Percentiles rank a stretch among this genome's conserved stretches.
Evolutionary conservation across 2,329 filamentous ascomycete genomes (phyloP).

Genomic region (Calonectria fujianensis): DNA sequence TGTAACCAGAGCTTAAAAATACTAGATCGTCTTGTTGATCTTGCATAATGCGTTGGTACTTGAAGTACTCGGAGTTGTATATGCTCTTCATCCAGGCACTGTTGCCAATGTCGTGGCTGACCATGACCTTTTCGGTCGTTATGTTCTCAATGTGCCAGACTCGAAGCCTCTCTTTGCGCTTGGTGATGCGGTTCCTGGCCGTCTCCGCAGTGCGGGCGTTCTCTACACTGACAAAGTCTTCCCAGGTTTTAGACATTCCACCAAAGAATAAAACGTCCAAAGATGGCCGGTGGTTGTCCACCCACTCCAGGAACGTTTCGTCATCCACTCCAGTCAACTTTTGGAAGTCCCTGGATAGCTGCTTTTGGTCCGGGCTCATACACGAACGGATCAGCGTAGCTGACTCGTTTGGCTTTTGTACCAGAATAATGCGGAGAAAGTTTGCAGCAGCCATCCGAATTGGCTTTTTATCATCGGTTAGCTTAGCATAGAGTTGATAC

Average conservation of each 20-base stretch:
- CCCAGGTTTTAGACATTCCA: constrained; percentile 88
- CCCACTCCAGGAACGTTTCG: constrained; percentile 90
- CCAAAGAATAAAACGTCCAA: constrained; percentile 90
- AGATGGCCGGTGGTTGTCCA: constrained; percentile 86
- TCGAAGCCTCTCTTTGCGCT: constrained; percentile 87
- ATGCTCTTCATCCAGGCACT: constrained; percentile 97
- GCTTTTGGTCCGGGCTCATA: constrained; percentile 80
- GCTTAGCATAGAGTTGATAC: constrained; percentile 93
- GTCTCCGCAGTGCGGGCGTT: constrained; percentile 88
- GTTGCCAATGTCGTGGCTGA: constrained; percentile 90
- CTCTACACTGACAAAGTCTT: constrained; percentile 88
- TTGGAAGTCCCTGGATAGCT: constrained; percentile 85
- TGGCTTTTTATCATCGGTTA: constrained; percentile 80
- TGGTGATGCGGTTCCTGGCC: constrained; percentile 80
- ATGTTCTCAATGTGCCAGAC: constrained; percentile 84
- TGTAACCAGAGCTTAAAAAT: constrained; percentile 85
- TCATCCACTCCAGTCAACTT: constrained; percentile 92
- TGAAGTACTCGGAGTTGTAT: constrained; percentile 91
- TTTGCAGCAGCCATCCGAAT: constrained; percentile 87
- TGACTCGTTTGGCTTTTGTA: constrained; percentile 93
- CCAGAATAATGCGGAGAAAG: constrained; percentile 92
- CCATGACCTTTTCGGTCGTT: constrained; percentile 81
- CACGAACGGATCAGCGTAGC: constrained; percentile 83
- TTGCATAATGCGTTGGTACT: constrained; percentile 90
- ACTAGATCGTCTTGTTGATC: constrained; percentile 93